A percentile compares a stretch with the other conserved stretches of the same genome.
Conservation (phyloP, 495 filamentous ascomycete genomes). For the Rhypophila decipiens region DNA sequence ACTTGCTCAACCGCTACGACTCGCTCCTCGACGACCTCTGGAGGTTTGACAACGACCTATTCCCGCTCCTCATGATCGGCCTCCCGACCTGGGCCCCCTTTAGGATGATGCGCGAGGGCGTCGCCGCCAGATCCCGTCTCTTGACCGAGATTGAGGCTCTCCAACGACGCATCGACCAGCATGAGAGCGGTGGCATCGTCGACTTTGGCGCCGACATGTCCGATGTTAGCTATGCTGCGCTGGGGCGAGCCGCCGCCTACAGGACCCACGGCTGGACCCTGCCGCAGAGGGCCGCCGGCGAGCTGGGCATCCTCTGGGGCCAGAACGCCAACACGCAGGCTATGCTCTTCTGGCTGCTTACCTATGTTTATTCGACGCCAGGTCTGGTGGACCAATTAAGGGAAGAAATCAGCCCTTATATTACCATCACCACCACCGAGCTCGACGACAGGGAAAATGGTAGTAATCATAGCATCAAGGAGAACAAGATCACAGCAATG, state of each 20-base stretch:
- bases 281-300: background rate
- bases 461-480: background rate
- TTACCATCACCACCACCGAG: background rate
- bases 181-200: background rate
- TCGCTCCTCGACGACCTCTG: no score
- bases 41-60: no score
- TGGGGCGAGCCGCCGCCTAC: background rate
- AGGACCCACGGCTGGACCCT: background rate
- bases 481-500: background rate
- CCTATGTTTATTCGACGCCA: conserved; percentile 3
- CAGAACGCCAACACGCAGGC: conserved; percentile 9
- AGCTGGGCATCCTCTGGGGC: background rate
- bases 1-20: no score
- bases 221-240: background rate
- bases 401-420: background rate
- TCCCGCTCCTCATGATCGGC: no score
- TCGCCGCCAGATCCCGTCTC: conserved; percentile 7
- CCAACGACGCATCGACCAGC: conserved; percentile 4
- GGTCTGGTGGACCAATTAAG: background rate
- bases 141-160: background rate
- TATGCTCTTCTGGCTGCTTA: conserved; percentile 1
- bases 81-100: no score
- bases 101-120: conserved; percentile 11
- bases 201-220: conserved; percentile 10
- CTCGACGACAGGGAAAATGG: background rate